Evolutionary conservation across 1,284 basidiomycete species (phyloP), one percentile per base, ranked within the genome.

Genomic region (Trichosporon asahii): DNA sequence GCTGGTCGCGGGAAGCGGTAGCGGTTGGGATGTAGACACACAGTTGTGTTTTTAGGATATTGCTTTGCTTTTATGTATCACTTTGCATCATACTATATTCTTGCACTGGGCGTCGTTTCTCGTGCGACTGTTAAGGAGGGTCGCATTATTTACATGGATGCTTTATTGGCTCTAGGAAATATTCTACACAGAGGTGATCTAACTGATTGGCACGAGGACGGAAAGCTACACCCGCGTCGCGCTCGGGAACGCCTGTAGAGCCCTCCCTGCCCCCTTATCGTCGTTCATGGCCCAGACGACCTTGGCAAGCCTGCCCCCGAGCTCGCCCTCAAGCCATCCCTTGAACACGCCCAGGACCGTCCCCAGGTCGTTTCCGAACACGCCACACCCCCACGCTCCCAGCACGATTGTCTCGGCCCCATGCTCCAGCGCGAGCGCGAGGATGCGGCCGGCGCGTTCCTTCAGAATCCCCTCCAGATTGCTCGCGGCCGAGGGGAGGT

Each of bases 341-440:
- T 33, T 12, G 29, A 69, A 73, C 4, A 68, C 27, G n/a, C 18
- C 7, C 15, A 70, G 69, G 6, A 73, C 70, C 2, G 21, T 27
- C 15, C 12, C 25, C 2, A 70, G 72, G 18, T 44, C 37, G 69
- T 73, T 73, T 15, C 64, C 68, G 66, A 73, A 73, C 57, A 73
- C 72, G 25, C 72, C 72, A 23, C 69, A 71, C 1, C 72, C 72
- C 72, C 72, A 73, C 2, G 72, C 72, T 35, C 72, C 72, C 46
- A 73, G 72, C 29, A 73, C 72, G 35, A 73, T 57, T 0, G 37
- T 49, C n/a, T 21, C n/a, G 0, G 68, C 70, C 15, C 53, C 31
- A 27, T 69, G 69, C 15, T 53, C 25, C 1, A 64, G 64, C 2
- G 67, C 68, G 2, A 73, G 46, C 0, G 72, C 72, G 3, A 73